Evolutionary conservation across 495 filamentous ascomycete species (phyloP), one percentile per base, ranked within the genome.

Genomic region (Penicillium subrubescens): DNA sequence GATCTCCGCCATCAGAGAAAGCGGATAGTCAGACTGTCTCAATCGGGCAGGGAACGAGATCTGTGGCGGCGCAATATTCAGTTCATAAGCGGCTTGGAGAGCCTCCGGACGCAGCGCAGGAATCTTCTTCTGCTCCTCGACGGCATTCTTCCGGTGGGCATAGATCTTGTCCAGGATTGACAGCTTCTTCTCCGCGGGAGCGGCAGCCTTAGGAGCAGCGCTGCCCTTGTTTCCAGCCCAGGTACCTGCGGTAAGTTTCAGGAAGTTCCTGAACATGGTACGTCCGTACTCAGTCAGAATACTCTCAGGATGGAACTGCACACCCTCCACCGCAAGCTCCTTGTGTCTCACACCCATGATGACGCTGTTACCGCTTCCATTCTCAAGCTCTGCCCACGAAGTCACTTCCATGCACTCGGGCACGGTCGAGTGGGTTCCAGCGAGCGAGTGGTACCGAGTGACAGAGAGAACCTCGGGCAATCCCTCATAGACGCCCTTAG

Each of bases 261-360:
- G 80, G 75, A 99, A 99, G 71, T 98, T 99, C 68, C 86, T 88
- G 69, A 98, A 84, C 92, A 99, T 97, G 10, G 83, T 72, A 33
- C 92, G 90, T 12, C 95, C 95, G 63, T 95, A 88, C 60, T 88
- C 91, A 0, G 95, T 97, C 33, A 99, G 77, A 58, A 99, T 99
- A 73, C 94, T 97, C 76, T 99, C 95, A 0, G 95, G 95, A 71
- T 99, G 95, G 74, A 97, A 99, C 73, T 99, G 95, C 19, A 98
- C 93, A 34, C 94, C 95, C 72, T 99, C 95, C 5, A 99, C 83
- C 0, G 91, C 82, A 70, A 90, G 88, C 71, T 94, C 85, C 77
- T 96, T 97, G 80, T 99, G 95, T 23, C 95, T 86, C 12, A 98
- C 89, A 21, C 95, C 95, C 95, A 98, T 98, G 65, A 99, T 99